phyloP scores from a whole-genome alignment of 805 yeast genomes.

The Barnettozyma botsteinii region DNA sequence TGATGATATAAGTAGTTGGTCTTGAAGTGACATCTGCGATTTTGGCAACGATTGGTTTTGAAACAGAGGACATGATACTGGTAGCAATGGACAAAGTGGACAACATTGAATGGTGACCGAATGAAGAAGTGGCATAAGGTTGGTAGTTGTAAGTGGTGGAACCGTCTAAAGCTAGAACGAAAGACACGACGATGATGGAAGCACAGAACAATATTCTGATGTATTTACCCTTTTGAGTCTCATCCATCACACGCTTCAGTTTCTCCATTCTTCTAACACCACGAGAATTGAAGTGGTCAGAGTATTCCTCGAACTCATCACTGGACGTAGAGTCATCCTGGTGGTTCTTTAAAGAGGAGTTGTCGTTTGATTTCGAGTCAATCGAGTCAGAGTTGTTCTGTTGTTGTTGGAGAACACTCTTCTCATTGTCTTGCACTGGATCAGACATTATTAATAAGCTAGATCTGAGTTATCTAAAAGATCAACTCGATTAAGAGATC shows the following conservation, averaged over 20 bases:
- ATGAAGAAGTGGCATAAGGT: constrained; percentile 37
- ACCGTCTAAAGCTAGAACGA: constrained; percentile 26
- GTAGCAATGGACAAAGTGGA: constrained; percentile 36
- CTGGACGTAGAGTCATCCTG: no score
- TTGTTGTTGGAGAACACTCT: no score
- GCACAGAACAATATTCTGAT: constrained; percentile 15
- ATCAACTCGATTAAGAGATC: no score
- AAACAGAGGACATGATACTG: constrained; percentile 33
- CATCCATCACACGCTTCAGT: constrained; percentile 19
- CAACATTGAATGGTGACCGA: constrained; percentile 34
- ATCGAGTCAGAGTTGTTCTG: no score
- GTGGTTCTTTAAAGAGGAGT: no score
- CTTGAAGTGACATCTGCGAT: constrained; percentile 37
- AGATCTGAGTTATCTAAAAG: no score
- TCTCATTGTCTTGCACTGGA: no score
- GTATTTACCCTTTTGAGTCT: constrained; percentile 11
- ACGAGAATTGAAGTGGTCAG: constrained; percentile 13
- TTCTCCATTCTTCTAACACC: constrained; percentile 22
- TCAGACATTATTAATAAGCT: no score
- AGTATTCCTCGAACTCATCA: no score
- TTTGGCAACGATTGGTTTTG: constrained; percentile 36
- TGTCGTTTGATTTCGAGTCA: no score
- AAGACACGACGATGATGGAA: constrained; percentile 7
- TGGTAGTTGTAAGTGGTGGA: constrained; percentile 29
- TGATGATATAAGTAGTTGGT: constrained; percentile 32